Evolutionary conservation across 371 early-diverging fungal species (phyloP), one percentile per base, ranked within the genome.

Genomic region (Funneliformis caledonium): DNA sequence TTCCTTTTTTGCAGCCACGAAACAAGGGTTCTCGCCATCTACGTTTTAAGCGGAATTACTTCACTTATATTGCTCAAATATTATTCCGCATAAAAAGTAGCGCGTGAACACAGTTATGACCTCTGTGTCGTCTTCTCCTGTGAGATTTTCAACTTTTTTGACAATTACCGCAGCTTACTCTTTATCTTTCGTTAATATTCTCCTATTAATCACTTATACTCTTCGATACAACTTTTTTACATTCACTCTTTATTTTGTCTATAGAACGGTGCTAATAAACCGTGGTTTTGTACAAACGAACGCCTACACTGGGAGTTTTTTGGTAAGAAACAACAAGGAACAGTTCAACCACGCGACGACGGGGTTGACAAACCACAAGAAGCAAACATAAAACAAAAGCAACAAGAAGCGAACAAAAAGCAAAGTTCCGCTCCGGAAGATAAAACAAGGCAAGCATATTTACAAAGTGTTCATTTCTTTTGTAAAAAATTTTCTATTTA

Each of bases 31-130:
- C 56, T 56, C 56, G 56, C 56, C 56, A 56, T 56, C 56, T 56
- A 16, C 6, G 56, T 56, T 56, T 56, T 19, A 56, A 56, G 56
- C 56, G 56, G 56, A 56, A 56, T 56, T 56, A 56, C 56, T 56
- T 16, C 16, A 56, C 19, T 56, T 56, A 1, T 52, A 56, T 56
- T 56, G 56, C n/a, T 56, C 56, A 56, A 56, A 56, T 56, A 56
- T 56, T 56, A 56, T 65, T 65, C 65, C 65, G 65, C 65, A 65
- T 70, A 70, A 31, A 26, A 70, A 70, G 19, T 70, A 43, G 70
- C 43, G 47, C 70, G 70, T 45, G 70, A 43, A 47, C 19, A 70
- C 37, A 70, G 70, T 70, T 70, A 70, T 70, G 70, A 45, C 70
- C 70, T 43, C 45, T 70, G 70, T 70, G 47, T 45, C 70, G 43